A percentile compares a stretch with the other conserved stretches of the same genome.
Conservation (phyloP, 2,329 filamentous ascomycete species). For the Cryphonectria naterciae region DNA sequence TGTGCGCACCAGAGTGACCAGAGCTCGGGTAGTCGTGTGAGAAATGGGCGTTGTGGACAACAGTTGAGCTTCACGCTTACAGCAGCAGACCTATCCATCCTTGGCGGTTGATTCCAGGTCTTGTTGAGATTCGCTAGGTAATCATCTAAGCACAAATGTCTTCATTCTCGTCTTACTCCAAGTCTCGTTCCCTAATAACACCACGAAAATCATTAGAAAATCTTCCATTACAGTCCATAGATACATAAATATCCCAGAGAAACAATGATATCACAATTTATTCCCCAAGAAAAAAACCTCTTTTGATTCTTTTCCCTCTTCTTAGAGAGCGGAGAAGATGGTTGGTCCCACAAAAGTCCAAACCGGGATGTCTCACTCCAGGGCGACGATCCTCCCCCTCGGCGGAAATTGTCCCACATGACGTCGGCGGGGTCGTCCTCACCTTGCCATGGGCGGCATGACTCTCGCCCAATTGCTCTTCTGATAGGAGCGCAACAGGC, state of each 20-base stretch:
- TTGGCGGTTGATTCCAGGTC: too few relatives aligned
- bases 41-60: too few relatives aligned
- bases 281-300: neutral
- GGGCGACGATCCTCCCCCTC: neutral
- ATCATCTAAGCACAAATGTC: neutral
- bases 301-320: neutral
- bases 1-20: too few relatives aligned
- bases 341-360: neutral
- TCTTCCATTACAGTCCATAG: neutral
- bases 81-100: too few relatives aligned
- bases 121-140: too few relatives aligned
- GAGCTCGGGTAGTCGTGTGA: too few relatives aligned
- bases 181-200: neutral
- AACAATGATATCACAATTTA: neutral
- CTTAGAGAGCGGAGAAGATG: neutral
- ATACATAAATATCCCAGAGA: neutral
- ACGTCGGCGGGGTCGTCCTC: slow-evolving; percentile 1
- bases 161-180: neutral
- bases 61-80: too few relatives aligned
- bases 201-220: neutral
- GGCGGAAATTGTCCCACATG: neutral
- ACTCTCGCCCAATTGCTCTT: neutral
- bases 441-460: neutral
- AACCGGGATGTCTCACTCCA: neutral
- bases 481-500: slow-evolving; percentile 8